These are phyloP conservation scores for Phialemonium atrogriseum DNA, from an alignment of 2,329 filamentous ascomycete species.

Conservation along the genomic window DNA sequence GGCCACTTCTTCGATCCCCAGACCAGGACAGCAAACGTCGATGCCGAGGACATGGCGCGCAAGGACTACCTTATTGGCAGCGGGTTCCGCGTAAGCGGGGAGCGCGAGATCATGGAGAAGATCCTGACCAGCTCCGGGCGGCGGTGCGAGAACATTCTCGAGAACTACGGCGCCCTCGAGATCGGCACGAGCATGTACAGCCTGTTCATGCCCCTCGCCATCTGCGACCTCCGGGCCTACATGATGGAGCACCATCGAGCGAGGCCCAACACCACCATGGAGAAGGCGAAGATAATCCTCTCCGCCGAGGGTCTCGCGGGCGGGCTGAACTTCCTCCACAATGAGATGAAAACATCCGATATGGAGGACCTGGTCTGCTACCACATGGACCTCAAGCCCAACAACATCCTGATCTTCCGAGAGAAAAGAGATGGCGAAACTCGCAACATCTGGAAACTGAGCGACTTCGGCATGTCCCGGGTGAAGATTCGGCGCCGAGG, in stretches of 20 bases:
- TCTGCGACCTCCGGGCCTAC: slow-evolving; percentile 27
- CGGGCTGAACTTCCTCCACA: slow-evolving; percentile 28
- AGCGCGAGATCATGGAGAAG: slow-evolving; percentile 23
- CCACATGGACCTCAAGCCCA: slow-evolving; percentile 31
- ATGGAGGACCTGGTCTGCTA: slow-evolving; percentile 25
- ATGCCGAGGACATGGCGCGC: slow-evolving; percentile 20
- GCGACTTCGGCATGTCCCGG: slow-evolving; percentile 31
- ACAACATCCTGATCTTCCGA: slow-evolving; percentile 24
- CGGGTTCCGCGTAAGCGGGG: slow-evolving; percentile 15
- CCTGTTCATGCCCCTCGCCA: slow-evolving; percentile 30
- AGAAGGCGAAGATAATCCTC: slow-evolving; percentile 18
- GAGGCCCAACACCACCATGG: slow-evolving; percentile 9
- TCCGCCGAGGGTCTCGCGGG: slow-evolving; percentile 22
- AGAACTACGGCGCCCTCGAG: slow-evolving; percentile 25
- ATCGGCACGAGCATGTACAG: slow-evolving; percentile 23
- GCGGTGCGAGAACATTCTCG: slow-evolving; percentile 24
- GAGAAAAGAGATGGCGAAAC: slow-evolving; percentile 6
- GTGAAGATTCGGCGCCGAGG: slow-evolving; percentile 19
- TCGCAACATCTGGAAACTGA: slow-evolving; percentile 27
- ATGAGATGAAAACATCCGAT: slow-evolving; percentile 18
- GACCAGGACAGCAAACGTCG: slow-evolving; percentile 3
- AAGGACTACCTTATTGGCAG: slow-evolving; percentile 25
- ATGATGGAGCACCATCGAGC: slow-evolving; percentile 18
- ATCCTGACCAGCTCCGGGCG: slow-evolving; percentile 22
- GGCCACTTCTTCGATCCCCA: slow-evolving; percentile 21